phyloP scores from a whole-genome alignment of 2,329 filamentous ascomycete species.

The Laburnicola sp. region DNA sequence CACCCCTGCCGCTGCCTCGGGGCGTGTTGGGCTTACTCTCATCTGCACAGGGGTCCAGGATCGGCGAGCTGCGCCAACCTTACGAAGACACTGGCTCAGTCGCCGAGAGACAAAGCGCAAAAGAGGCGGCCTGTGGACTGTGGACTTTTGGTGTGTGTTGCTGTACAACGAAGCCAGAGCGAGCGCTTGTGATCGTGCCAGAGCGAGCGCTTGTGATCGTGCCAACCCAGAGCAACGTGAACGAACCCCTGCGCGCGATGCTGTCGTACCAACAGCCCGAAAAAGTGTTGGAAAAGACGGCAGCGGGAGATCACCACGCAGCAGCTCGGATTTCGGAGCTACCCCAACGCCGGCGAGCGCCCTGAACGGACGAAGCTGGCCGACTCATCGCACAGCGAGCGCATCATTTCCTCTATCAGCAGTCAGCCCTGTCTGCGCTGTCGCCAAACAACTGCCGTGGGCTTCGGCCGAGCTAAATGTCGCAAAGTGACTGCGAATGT shows the following conservation, averaged over 20 bases:
- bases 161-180: slow-evolving; percentile 7
- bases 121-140: slow-evolving; percentile 34
- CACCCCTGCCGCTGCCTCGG: slow-evolving; percentile 25
- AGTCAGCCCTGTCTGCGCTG: slow-evolving; percentile 15
- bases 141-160: slow-evolving; percentile 28
- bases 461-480: slow-evolving; percentile 30
- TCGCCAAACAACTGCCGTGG: slow-evolving; percentile 9
- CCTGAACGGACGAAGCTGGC: slow-evolving; percentile 17
- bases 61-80: slow-evolving; percentile 42
- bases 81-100: slow-evolving; percentile 39
- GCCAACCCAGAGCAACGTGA: no score
- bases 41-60: slow-evolving; percentile 34
- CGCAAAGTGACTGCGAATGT: slow-evolving; percentile 8
- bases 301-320: slow-evolving; percentile 17
- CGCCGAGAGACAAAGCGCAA: slow-evolving; percentile 35
- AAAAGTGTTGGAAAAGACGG: slow-evolving; percentile 4
- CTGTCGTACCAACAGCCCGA: neutral
- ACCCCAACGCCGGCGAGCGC: slow-evolving; percentile 17
- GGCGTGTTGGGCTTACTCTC: slow-evolving; percentile 41
- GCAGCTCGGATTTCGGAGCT: slow-evolving; percentile 23
- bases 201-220: no score
- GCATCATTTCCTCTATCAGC: slow-evolving; percentile 14
- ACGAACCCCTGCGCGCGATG: neutral
- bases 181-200: neutral
- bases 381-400: slow-evolving; percentile 3